Conservation (phyloP, 331 rosid species). For the Telfairia occidentalis region DNA sequence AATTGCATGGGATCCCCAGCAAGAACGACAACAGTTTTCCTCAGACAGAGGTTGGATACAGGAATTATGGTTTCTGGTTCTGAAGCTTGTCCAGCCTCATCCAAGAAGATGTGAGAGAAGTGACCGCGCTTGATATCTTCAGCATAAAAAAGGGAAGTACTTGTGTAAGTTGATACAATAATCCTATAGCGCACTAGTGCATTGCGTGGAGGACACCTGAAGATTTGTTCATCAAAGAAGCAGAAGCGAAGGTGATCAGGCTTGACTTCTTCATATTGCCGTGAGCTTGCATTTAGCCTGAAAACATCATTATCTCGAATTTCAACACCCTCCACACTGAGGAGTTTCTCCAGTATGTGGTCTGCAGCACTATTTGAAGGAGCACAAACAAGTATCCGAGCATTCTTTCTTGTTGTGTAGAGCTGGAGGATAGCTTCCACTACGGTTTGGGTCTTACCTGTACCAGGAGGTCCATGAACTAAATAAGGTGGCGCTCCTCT, state of each 20-base stretch:
- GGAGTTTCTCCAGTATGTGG: constrained; percentile 64
- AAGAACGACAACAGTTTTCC: constrained; percentile 68
- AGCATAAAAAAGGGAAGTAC: constrained; percentile 52
- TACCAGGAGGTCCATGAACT: constrained; percentile 94
- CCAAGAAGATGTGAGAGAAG: constrained; percentile 85
- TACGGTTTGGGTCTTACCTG: constrained; percentile 77
- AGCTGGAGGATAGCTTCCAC: constrained; percentile 86
- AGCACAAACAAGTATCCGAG: constrained; percentile 75
- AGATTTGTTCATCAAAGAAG: constrained; percentile 48
- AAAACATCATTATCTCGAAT: constrained; percentile 50
- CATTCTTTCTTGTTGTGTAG: constrained; percentile 29
- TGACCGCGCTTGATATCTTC: constrained; percentile 66
- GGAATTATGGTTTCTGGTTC: constrained; percentile 89
- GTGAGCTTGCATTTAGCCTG: constrained; percentile 84
- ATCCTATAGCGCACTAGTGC: constrained; percentile 48
- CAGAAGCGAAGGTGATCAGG: constrained; percentile 51
- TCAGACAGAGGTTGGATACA: constrained; percentile 45
- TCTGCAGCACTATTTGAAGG: constrained; percentile 97
- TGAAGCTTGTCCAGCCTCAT: constrained; percentile 99
- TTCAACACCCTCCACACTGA: constrained; percentile 29
- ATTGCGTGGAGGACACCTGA: constrained; percentile 51
- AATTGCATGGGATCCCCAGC: constrained; percentile 94
- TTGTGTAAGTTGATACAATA: constrained; percentile 68
- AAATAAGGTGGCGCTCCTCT: constrained; percentile 81
- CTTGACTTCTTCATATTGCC: constrained; percentile 56